Evolutionary conservation across 2,329 filamentous ascomycete genomes (phyloP).

Genomic region (Aspergillus uvarum): DNA sequence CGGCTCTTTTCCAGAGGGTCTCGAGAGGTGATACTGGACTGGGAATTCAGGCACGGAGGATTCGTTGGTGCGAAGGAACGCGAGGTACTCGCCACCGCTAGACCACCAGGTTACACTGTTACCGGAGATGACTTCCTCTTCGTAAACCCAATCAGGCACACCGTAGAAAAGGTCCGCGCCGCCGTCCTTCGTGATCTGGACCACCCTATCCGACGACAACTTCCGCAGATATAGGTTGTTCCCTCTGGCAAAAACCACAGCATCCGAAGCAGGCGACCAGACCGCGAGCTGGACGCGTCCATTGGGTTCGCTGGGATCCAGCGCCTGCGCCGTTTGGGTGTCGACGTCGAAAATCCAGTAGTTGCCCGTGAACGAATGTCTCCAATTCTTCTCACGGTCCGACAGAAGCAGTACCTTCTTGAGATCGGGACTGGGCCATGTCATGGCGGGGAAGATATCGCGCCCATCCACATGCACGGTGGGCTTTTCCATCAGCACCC

Average conservation of each 20-base stretch:
- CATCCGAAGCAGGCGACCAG: conserved; percentile 86
- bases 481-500: conserved; percentile 71
- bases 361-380: conserved; percentile 79
- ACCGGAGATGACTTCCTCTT: conserved; percentile 76
- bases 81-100: conserved; percentile 80
- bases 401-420: conserved; percentile 83
- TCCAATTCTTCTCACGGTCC: conserved; percentile 73
- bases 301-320: conserved; percentile 67
- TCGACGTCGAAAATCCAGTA: conserved; percentile 94
- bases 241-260: conserved; percentile 81
- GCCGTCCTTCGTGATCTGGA: conserved; percentile 81
- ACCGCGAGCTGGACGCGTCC: conserved; percentile 76
- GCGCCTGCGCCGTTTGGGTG: conserved; percentile 71
- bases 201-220: conserved; percentile 58
- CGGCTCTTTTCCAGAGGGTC: conserved; percentile 73
- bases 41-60: conserved; percentile 87
- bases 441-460: conserved; percentile 57
- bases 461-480: conserved; percentile 61
- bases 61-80: conserved; percentile 92
- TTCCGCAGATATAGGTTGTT: conserved; percentile 88
- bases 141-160: conserved; percentile 96
- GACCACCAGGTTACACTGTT: conserved; percentile 96
- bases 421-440: conserved; percentile 78
- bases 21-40: conserved; percentile 86
- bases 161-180: conserved; percentile 90